Conservation (phyloP, 768 basidiomycete genomes). For the Austroboletus festivus region DNA sequence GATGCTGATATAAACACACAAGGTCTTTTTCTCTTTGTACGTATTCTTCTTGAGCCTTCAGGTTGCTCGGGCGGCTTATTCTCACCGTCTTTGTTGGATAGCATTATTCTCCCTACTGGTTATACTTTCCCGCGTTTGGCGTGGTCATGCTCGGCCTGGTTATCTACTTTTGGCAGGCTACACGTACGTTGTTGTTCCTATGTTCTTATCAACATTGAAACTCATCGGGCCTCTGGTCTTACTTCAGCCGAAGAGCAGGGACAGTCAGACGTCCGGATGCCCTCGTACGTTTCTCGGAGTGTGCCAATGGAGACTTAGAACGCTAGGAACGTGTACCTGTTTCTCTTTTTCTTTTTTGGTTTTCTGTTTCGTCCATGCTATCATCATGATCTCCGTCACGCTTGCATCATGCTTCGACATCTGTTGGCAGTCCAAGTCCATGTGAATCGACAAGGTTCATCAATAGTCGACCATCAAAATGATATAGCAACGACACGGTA, state of each 20-base stretch:
- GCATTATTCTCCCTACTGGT: conserved; percentile 84
- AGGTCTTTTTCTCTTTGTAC: conserved; percentile 53
- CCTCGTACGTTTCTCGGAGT: conserved; percentile 13
- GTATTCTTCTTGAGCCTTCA: conserved; percentile 7
- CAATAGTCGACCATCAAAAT: background rate
- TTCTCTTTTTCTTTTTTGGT: no score
- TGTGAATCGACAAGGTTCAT: background rate
- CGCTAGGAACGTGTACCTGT: no score
- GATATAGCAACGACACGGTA: no score
- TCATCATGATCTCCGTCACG: background rate
- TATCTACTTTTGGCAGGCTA: conserved; percentile 81
- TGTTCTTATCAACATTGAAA: background rate
- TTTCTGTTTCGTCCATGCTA: background rate
- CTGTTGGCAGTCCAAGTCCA: background rate
- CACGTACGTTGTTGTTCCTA: conserved; percentile 59
- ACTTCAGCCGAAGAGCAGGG: conserved; percentile 73
- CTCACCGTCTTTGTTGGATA: conserved; percentile 26
- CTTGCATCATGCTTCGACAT: background rate
- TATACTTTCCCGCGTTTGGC: conserved; percentile 79
- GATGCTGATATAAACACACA: conserved; percentile 2
- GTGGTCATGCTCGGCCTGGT: conserved; percentile 71
- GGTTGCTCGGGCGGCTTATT: background rate
- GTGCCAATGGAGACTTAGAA: no score
- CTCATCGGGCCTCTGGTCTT: background rate
- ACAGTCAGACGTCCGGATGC: conserved; percentile 29